Evolutionary conservation across 108 stramenopile genomes (phyloP), one percentile per base, ranked within the genome.

Genomic region (Hondaea fermentalgiana): DNA sequence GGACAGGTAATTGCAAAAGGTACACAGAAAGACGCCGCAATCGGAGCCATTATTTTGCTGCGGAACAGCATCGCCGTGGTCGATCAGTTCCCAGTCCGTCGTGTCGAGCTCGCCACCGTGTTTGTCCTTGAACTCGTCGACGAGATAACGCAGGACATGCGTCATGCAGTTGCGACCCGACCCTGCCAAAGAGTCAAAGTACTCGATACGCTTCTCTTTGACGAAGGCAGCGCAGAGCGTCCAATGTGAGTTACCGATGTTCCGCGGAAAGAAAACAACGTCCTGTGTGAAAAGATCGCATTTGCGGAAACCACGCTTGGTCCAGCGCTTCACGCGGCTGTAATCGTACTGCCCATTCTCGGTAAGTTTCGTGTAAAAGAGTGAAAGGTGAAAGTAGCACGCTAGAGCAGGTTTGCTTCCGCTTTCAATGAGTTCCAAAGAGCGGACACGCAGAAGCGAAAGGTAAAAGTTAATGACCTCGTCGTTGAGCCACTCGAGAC

Each of bases 211-310:
- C 3, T 83, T 47, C n/a, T 83, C 76, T 23, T 83, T 83, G 6
- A 83, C 49, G 76, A 12, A 53, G 49, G 76, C 76, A 3, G 49
- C 51, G 23, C 76, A 83, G 28, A 83, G 76, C 17, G 76, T 83
- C 76, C 76, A 83, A 35, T 83, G 76, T 6, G 76, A 83, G 76
- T 83, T 83, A 4, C 76, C 23, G 76, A 83, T 83, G 76, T 83
- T 83, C 1, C 76, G 76, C n/a, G 76, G 76, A 53, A 83, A 83
- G 49, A 83, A 83, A 0, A 83, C 76, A 35, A 83, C 49, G 23
- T 83, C 76, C 23, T 53, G 45, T 4, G 45, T 53, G 76, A 83
- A 83, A 12, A 83, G 28, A 45, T 83, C 76, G 28, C 76, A 83
- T 45, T 83, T 83, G 45, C 76, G 45, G 49, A 53, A 53, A 6